phyloP scores from a whole-genome alignment of 2,329 filamentous ascomycete species.

The Didymella sp. region DNA sequence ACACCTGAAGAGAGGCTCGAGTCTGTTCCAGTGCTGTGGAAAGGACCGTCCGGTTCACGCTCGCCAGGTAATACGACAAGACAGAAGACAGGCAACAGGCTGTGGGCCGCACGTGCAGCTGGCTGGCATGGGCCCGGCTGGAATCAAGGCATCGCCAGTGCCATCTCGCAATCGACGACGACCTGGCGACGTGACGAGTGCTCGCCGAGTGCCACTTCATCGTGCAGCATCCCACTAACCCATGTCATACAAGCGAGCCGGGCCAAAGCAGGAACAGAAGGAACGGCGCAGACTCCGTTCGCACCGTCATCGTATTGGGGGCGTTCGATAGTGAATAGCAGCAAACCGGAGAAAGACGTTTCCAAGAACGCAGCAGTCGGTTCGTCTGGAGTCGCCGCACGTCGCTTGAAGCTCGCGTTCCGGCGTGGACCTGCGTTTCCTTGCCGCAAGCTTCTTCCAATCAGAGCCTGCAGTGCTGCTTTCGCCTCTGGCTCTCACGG shows the following conservation, averaged over 20 bases:
- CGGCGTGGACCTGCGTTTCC: conserved; percentile 13
- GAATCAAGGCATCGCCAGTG: conserved; percentile 14
- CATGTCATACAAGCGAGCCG: conserved; percentile 18
- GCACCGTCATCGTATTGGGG: conserved; percentile 13
- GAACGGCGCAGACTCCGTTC: conserved; percentile 1
- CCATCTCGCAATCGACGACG: conserved; percentile 4
- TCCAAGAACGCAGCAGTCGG: conserved; percentile 1
- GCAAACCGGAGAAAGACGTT: neutral
- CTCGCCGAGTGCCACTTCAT: conserved; percentile 20
- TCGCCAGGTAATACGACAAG: neutral
- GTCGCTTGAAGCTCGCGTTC: conserved; percentile 9
- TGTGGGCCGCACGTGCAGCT: conserved; percentile 15
- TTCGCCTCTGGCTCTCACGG: conserved; percentile 12
- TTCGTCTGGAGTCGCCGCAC: conserved; percentile 7
- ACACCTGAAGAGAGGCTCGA: neutral
- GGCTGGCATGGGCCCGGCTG: conserved; percentile 1
- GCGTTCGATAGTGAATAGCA: neutral
- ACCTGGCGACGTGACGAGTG: conserved; percentile 15
- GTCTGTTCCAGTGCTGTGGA: conserved; percentile 8
- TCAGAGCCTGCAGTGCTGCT: conserved; percentile 12
- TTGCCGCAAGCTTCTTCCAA: conserved; percentile 15
- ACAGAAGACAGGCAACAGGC: too few relatives aligned
- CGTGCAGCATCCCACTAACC: conserved; percentile 20
- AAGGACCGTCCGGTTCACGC: conserved; percentile 5
- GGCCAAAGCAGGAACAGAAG: conserved; percentile 21